Conservation (phyloP, 202 grass and related monocot genomes). For the Alloteropsis angusta region DNA sequence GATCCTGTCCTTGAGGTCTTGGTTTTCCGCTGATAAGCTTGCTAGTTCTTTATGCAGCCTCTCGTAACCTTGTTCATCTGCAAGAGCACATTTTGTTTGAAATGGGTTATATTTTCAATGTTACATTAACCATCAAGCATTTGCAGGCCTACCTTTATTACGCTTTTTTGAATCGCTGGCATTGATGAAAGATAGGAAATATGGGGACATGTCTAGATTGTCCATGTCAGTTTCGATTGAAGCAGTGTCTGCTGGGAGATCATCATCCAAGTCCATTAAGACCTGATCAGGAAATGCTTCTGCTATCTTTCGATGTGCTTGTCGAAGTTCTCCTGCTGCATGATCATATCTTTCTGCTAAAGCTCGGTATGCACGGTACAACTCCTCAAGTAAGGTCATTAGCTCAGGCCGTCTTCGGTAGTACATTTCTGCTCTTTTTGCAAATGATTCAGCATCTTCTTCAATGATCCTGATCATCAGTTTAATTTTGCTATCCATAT, state of each 20-base stretch:
- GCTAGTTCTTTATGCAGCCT: conserved; percentile 56
- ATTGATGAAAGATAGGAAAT: conserved; percentile 38
- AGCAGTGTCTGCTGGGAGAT: conserved; percentile 46
- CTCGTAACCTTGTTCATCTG: conserved; percentile 50
- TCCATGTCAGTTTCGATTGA: conserved; percentile 37
- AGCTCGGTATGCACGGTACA: conserved; percentile 79
- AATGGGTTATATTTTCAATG: conserved; percentile 8
- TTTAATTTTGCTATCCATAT: conserved; percentile 91
- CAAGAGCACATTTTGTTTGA: conserved; percentile 9
- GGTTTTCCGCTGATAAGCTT: conserved; percentile 56
- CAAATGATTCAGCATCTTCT: conserved; percentile 90
- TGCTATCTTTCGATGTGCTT: conserved; percentile 79
- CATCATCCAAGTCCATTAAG: conserved; percentile 67
- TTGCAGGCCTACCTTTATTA: conserved; percentile 26
- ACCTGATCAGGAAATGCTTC: conserved; percentile 76
- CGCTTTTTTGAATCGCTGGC: conserved; percentile 29
- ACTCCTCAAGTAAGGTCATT: conserved; percentile 80
- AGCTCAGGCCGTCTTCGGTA: conserved; percentile 83
- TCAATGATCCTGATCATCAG: conserved; percentile 91
- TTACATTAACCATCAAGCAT: conserved; percentile 4
- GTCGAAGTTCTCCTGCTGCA: conserved; percentile 60
- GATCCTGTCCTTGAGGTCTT: conserved; percentile 56
- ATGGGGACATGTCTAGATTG: conserved; percentile 34
- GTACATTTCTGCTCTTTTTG: conserved; percentile 98
- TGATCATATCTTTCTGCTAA: conserved; percentile 89